Percentiles rank a stretch among this genome's conserved stretches.
Evolutionary conservation across 108 stramenopile genomes (phyloP).

Genomic region (Licmophora abbreviata): DNA sequence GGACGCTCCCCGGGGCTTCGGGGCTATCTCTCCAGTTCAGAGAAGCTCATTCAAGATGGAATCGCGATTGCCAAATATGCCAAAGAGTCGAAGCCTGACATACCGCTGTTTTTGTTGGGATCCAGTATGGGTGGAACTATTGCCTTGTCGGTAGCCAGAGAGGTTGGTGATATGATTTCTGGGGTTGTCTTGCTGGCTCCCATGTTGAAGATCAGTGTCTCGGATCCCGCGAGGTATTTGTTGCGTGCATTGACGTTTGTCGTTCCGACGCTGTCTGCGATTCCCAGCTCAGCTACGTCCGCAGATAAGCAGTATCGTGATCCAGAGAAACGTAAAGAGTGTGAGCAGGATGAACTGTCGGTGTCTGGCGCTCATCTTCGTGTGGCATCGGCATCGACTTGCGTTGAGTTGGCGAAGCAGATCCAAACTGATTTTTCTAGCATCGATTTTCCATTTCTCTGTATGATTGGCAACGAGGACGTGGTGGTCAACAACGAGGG

Average conservation of each 20-base stretch:
- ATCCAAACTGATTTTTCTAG: constrained; percentile 22
- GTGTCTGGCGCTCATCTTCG: constrained; percentile 18
- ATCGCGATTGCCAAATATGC: constrained; percentile 26
- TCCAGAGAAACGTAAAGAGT: constrained; percentile 50
- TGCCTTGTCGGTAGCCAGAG: constrained; percentile 50
- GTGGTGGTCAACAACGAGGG: constrained; percentile 73
- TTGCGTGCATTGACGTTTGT: constrained; percentile 34
- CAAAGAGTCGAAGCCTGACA: background rate
- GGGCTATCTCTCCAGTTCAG: constrained; percentile 50
- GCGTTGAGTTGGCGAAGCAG: constrained; percentile 48
- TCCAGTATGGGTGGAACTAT: constrained; percentile 82
- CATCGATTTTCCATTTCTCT: constrained; percentile 44
- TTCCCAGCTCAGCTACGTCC: constrained; percentile 56
- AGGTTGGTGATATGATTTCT: constrained; percentile 16
- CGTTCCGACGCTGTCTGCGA: constrained; percentile 36
- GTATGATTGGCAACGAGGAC: constrained; percentile 73
- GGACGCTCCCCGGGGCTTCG: constrained; percentile 54
- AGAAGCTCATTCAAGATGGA: constrained; percentile 46
- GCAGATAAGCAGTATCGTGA: constrained; percentile 71
- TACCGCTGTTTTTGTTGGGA: constrained; percentile 56
- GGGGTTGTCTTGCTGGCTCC: constrained; percentile 74
- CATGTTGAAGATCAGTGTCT: constrained; percentile 64
- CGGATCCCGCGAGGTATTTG: constrained; percentile 18
- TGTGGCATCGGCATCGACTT: constrained; percentile 52
- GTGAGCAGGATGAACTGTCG: constrained; percentile 44